Percentiles rank a stretch among this genome's conserved stretches.
Conservation (phyloP, 139 green algal genomes). For the Klebsormidium nitens region DNA sequence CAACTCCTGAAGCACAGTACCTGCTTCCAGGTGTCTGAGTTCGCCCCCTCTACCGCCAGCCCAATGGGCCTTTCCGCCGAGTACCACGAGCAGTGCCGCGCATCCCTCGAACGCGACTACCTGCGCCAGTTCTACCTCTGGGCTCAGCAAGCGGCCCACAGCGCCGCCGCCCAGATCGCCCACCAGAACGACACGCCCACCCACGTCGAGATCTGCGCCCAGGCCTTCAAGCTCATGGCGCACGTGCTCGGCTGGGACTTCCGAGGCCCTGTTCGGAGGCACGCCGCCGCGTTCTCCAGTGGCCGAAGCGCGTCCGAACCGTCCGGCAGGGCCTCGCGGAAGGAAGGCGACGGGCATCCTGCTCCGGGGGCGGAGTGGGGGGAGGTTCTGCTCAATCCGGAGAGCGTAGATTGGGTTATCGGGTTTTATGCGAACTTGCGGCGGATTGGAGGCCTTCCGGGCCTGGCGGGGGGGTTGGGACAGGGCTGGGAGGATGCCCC, state of each 20-base stretch:
- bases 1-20: no score
- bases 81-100: conserved; percentile 67
- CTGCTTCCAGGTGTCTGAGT: conserved; percentile 75
- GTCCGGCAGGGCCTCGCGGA: neutral
- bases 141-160: conserved; percentile 5
- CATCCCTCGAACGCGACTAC: conserved; percentile 57
- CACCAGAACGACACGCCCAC: neutral
- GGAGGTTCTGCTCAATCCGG: neutral
- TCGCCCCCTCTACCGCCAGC: conserved; percentile 58
- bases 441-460: neutral
- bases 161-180: neutral
- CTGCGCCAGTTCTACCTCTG: conserved; percentile 62
- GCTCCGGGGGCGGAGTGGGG: neutral
- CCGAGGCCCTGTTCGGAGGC: no score
- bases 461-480: neutral
- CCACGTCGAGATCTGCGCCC: conserved; percentile 4
- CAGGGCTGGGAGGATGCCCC: neutral
- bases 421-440: conserved; percentile 10
- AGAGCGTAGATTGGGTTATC: conserved; percentile 8
- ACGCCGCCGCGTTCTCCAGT: no score
- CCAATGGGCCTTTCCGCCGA: conserved; percentile 71
- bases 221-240: neutral
- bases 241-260: conserved; percentile 7
- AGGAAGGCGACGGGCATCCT: neutral
- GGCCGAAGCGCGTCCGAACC: neutral